These are phyloP conservation scores for Pholiota adiposa DNA, from an alignment of 1,284 basidiomycete genomes.

Conservation along the genomic window DNA sequence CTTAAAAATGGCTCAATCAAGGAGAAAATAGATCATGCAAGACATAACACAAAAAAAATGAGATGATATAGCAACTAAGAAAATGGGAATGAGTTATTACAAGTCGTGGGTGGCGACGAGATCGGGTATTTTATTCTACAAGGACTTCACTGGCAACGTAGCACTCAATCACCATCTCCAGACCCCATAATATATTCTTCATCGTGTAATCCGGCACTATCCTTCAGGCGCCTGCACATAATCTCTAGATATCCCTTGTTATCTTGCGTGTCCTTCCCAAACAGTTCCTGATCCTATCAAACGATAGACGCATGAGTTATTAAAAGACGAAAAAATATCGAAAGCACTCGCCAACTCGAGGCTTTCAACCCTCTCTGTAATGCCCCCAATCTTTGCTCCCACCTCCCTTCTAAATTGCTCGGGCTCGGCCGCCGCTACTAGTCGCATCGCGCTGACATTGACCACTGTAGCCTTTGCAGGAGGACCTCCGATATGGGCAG, in stretches of 20 bases:
- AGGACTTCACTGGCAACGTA: no score
- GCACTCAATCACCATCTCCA: slow-evolving; percentile 10
- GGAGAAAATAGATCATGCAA: no score
- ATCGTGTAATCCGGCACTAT: slow-evolving; percentile 58
- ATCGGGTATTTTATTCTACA: no score
- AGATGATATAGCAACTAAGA: no score
- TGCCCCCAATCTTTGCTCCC: slow-evolving; percentile 54
- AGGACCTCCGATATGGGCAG: slow-evolving; percentile 39
- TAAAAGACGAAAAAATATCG: neutral
- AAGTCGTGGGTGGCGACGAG: no score
- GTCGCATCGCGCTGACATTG: slow-evolving; percentile 48
- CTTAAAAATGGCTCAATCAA: no score
- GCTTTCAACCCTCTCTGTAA: slow-evolving; percentile 42
- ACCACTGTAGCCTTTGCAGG: slow-evolving; percentile 46
- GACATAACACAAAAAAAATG: no score
- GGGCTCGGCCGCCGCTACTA: slow-evolving; percentile 57
- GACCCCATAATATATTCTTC: slow-evolving; percentile 21
- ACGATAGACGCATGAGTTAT: neutral
- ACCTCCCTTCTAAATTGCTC: slow-evolving; percentile 59
- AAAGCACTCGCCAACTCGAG: slow-evolving; percentile 56
- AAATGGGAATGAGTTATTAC: no score
- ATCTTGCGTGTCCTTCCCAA: slow-evolving; percentile 56
- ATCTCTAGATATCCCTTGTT: slow-evolving; percentile 70
- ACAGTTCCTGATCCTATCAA: slow-evolving; percentile 38
- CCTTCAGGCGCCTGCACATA: slow-evolving; percentile 67